phyloP scores from a whole-genome alignment of 305 asterid genomes.

The Solanum aculeatissimum region DNA sequence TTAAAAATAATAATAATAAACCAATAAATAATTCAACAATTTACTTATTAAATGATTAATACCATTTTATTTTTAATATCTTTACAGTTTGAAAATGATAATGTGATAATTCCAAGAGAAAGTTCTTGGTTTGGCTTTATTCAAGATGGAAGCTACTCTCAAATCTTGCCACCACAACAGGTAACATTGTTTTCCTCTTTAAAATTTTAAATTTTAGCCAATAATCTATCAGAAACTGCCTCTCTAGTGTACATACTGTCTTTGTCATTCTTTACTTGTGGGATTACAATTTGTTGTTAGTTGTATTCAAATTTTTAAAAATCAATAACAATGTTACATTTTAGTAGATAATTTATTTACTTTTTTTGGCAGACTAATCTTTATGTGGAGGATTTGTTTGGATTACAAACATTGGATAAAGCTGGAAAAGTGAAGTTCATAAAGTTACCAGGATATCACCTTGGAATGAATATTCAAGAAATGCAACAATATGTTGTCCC shows the following conservation, averaged over 20 bases:
- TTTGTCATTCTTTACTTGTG: too few species aligned
- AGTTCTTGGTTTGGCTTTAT: slow-evolving; percentile 27
- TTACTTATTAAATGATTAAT: neutral
- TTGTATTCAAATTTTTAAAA: neutral
- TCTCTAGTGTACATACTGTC: neutral
- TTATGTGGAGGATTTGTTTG: slow-evolving; percentile 35
- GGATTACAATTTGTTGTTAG: neutral
- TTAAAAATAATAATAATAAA: neutral
- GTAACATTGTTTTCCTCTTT: neutral
- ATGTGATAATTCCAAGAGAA: slow-evolving; percentile 8
- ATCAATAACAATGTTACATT: neutral
- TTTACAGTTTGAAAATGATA: slow-evolving; percentile 12
- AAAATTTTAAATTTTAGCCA: neutral
- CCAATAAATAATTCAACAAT: neutral
- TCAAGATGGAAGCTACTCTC: slow-evolving; percentile 2
- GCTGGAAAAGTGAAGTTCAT: slow-evolving; percentile 27
- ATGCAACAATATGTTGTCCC: slow-evolving; percentile 26
- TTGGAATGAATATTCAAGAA: slow-evolving; percentile 17
- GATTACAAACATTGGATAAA: slow-evolving; percentile 30
- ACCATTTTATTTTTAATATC: neutral
- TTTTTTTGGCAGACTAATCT: slow-evolving; percentile 17
- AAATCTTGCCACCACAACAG: slow-evolving; percentile 5
- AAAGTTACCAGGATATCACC: slow-evolving; percentile 23
- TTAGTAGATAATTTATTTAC: neutral
- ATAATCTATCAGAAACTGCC: rapidly evolving